Conservation (phyloP, 257 asterid genomes). For the Marsdenia floribunda region DNA sequence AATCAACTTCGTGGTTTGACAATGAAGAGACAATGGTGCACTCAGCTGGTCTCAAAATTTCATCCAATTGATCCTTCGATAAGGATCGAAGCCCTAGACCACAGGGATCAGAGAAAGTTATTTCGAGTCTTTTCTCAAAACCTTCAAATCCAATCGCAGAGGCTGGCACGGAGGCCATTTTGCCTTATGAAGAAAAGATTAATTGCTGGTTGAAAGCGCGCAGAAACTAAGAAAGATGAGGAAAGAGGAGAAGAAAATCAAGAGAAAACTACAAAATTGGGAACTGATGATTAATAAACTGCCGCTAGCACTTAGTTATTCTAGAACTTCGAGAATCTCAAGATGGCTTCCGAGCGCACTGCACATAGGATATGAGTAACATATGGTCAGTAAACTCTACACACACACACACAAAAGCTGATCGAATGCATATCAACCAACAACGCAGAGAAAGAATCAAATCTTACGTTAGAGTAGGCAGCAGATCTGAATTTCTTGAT, state of each 20-base stretch:
- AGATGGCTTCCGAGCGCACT: conserved; percentile 89
- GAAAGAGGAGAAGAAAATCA: conserved; percentile 33
- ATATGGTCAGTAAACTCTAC: neutral
- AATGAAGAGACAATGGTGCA: conserved; percentile 78
- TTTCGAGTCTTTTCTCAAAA: conserved; percentile 78
- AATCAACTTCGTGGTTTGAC: conserved; percentile 59
- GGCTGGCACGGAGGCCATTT: conserved; percentile 43
- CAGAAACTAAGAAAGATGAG: conserved; percentile 12
- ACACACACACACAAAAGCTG: neutral
- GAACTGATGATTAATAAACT: conserved; percentile 2
- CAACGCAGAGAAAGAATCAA: neutral
- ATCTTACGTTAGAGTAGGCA: conserved; percentile 89
- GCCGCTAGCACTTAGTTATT: conserved; percentile 30
- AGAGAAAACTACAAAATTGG: conserved; percentile 19
- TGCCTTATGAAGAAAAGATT: conserved; percentile 14
- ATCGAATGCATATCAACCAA: neutral
- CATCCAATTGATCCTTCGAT: conserved; percentile 56
- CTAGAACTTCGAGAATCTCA: conserved; percentile 35
- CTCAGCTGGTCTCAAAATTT: conserved; percentile 63
- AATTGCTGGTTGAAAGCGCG: conserved; percentile 19
- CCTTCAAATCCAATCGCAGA: conserved; percentile 89
- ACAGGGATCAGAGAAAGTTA: conserved; percentile 47
- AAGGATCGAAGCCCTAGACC: conserved; percentile 59
- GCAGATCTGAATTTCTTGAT: conserved; percentile 94
- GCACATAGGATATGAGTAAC: conserved; percentile 21